Conservation (phyloP, 2,329 filamentous ascomycete species). For the Metarhizium rileyi region DNA sequence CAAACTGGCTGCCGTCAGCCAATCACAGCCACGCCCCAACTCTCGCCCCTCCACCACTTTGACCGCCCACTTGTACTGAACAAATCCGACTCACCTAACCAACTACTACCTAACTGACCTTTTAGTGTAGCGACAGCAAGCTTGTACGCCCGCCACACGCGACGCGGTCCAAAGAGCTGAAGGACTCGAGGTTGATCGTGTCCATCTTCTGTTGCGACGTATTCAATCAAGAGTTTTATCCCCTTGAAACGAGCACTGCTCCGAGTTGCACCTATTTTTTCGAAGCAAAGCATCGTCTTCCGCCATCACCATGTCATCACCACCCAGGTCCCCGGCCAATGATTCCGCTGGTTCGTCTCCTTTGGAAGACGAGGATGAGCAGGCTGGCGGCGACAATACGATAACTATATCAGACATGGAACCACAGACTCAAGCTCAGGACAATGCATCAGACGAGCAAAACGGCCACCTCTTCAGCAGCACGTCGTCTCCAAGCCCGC, state of each 20-base stretch:
- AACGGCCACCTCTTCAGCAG: slow-evolving; percentile 21
- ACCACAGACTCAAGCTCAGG: slow-evolving; percentile 5
- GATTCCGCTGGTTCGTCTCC: slow-evolving; percentile 1
- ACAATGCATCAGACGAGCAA: slow-evolving; percentile 28
- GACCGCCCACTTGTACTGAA: too few relatives aligned
- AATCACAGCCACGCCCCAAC: background rate
- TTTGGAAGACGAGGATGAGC: slow-evolving; percentile 6
- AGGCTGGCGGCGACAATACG: slow-evolving; percentile 10
- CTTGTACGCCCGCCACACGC: background rate
- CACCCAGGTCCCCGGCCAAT: slow-evolving; percentile 5
- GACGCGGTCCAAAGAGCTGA: background rate
- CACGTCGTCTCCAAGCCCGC: slow-evolving; percentile 31
- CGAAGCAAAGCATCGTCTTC: background rate
- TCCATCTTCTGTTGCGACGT: background rate
- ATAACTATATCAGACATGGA: slow-evolving; percentile 13
- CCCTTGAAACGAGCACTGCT: background rate
- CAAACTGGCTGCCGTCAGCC: background rate
- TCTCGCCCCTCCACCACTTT: background rate
- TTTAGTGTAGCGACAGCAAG: too few relatives aligned
- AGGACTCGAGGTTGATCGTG: background rate
- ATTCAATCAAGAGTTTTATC: background rate
- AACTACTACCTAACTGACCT: too few relatives aligned
- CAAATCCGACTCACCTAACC: too few relatives aligned
- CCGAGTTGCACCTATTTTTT: background rate
- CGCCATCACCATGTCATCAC: slow-evolving; percentile 10